Evolutionary conservation across 306 rosid genomes (phyloP), one percentile per base, ranked within the genome.

Genomic region (Datisca glomerata): DNA sequence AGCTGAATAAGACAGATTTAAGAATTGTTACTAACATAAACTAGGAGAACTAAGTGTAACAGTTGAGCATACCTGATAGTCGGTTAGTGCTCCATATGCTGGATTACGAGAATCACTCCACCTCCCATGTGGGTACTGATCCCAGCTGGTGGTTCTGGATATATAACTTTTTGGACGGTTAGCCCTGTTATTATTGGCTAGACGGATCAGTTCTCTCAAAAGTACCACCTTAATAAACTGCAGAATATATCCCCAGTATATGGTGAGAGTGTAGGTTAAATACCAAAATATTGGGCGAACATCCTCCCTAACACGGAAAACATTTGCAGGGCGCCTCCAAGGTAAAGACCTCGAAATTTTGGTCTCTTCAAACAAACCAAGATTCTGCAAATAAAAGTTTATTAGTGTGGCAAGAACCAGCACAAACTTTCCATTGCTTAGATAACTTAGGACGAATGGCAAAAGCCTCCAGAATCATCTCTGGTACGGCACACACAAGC

Each of bases 251-350:
- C 43, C 51, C 43, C 46, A 60, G 29, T 11, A 13, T 14, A 37
- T 21, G 38, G 41, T 51, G 45, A 49, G 38, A 31, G 24, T 20
- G 24, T 41, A 32, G 2, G 12, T 29, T 31, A 41, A 12, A 43
- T 75, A 82, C 97, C 94, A 83, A 60, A 82, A 87, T 49, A 87
- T 82, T 53, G 94, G 97, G 32, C 94, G 97, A 20, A 87, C 93
- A 51, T 72, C 94, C 65, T 87, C 94, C 62, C 41, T 79, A 12
- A 73, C 53, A 54, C 92, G 96, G 47, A 73, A 76, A 38, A 82
- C 80, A 74, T 87, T 87, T 11, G 97, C 16, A 0, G 97, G 97
- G 49, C 93, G 93, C 45, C 85, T 70, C 94, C 94, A 81, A 43
- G 94, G 94, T 24, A 81, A 60, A 37, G 87, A 61, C 63, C 96